Evolutionary conservation across 2,329 filamentous ascomycete species (phyloP).

Genomic region (Colletotrichum sp.): DNA sequence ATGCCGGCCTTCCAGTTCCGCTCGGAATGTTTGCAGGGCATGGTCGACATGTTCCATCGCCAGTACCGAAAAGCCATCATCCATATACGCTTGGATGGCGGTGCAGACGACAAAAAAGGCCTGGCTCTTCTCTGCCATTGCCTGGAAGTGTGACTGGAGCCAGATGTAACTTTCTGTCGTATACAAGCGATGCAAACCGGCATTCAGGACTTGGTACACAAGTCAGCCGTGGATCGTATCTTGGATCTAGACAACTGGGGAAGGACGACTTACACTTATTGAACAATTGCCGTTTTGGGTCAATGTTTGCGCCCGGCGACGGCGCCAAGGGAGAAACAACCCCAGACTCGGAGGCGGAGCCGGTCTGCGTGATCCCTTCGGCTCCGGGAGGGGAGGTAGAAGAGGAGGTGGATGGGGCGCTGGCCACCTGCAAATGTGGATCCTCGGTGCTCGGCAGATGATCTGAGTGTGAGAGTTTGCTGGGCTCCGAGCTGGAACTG

Average conservation of each 20-base stretch:
- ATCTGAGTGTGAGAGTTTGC: neutral
- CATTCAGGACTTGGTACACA: neutral
- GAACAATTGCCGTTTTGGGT: conserved; percentile 4
- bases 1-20: conserved; percentile 14
- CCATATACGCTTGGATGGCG: conserved; percentile 17
- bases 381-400: neutral
- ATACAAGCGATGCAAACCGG: conserved; percentile 13
- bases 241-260: neutral
- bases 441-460: neutral
- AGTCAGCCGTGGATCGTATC: neutral
- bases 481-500: neutral
- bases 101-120: conserved; percentile 14
- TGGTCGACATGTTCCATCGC: conserved; percentile 19
- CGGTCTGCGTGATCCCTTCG: neutral
- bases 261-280: neutral
- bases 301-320: neutral
- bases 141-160: conserved; percentile 12
- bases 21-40: conserved; percentile 18
- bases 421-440: neutral
- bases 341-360: neutral
- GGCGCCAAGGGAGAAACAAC: neutral
- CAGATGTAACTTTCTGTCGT: conserved; percentile 10
- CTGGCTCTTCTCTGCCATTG: conserved; percentile 1
- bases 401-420: neutral
- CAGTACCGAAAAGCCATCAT: conserved; percentile 13